Evolutionary conservation across 129 eudicot species (phyloP).

Genomic region (Chrysanthemum makinoi): DNA sequence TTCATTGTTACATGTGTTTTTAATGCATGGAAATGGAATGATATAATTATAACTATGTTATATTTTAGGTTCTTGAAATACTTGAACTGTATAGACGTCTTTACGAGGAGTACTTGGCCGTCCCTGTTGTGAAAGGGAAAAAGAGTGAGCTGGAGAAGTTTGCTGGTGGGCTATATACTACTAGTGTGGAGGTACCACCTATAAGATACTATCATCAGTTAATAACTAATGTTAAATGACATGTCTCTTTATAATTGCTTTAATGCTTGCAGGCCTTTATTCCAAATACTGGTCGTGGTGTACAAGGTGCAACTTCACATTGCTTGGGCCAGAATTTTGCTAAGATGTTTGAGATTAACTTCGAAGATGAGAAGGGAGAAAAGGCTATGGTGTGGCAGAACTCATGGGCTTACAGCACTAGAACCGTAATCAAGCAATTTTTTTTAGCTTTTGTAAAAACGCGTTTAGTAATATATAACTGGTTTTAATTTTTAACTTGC

Average conservation of each 20-base stretch:
- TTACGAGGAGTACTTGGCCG: slow-evolving; percentile 76
- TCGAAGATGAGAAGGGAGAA: slow-evolving; percentile 74
- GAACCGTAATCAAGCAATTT: neutral
- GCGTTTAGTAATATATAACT: neutral
- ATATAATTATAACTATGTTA: neutral
- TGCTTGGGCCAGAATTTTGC: slow-evolving; percentile 92
- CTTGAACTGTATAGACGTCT: slow-evolving; percentile 72
- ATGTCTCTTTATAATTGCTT: neutral
- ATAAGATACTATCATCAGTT: neutral
- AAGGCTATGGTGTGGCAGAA: slow-evolving; percentile 86
- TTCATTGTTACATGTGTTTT: too few relatives aligned
- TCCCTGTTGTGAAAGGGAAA: slow-evolving; percentile 77
- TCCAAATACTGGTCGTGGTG: slow-evolving; percentile 83
- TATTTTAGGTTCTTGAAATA: slow-evolving; percentile 56
- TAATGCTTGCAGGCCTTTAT: slow-evolving; percentile 57
- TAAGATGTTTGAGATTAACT: slow-evolving; percentile 76
- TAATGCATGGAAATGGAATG: too few relatives aligned
- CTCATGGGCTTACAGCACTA: slow-evolving; percentile 6
- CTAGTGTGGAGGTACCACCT: slow-evolving; percentile 67
- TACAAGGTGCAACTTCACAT: slow-evolving; percentile 93
- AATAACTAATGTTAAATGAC: slow-evolving; percentile 2
- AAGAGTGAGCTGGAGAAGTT: slow-evolving; percentile 85
- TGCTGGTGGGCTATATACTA: slow-evolving; percentile 87
- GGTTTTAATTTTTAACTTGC: neutral
- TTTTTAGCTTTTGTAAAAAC: neutral